Evolutionary conservation across 2,329 filamentous ascomycete genomes (phyloP).

Genomic region (Metarhizium album): DNA sequence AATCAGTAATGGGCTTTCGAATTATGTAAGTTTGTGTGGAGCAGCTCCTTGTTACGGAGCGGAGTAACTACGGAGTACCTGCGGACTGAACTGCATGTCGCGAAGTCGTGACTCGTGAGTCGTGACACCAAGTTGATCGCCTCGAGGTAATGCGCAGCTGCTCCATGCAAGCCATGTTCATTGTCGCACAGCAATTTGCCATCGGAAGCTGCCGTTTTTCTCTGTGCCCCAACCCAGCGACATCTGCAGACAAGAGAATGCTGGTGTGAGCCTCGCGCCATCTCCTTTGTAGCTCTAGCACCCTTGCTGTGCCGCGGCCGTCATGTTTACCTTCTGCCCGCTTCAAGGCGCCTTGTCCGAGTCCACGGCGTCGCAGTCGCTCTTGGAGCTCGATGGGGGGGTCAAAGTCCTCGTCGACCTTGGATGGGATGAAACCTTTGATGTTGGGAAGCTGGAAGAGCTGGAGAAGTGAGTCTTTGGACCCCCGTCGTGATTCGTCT

Average conservation of each 20-base stretch:
- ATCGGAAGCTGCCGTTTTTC: no score
- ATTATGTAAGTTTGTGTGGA: no score
- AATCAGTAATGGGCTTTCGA: background rate
- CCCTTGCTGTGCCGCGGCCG: conserved; percentile 13
- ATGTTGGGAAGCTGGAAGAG: conserved; percentile 69
- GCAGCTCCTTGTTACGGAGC: no score
- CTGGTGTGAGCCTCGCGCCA: background rate
- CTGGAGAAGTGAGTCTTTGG: conserved; percentile 64
- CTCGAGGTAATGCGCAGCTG: no score
- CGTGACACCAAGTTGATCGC: no score
- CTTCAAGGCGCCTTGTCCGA: conserved; percentile 83
- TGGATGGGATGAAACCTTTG: conserved; percentile 91
- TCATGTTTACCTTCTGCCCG: conserved; percentile 94
- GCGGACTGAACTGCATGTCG: no score
- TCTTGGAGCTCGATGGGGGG: conserved; percentile 90
- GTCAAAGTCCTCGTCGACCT: conserved; percentile 92
- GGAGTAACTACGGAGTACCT: no score
- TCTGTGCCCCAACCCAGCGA: background rate
- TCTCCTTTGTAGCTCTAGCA: background rate
- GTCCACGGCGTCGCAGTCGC: conserved; percentile 82
- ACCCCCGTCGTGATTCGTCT: background rate
- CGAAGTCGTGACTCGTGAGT: no score
- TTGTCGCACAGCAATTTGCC: no score
- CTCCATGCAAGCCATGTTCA: background rate
- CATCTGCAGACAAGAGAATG: background rate